Evolutionary conservation across 1,284 basidiomycete species (phyloP), one percentile per base, ranked within the genome.

Genomic region (Anthracocystis setariae): DNA sequence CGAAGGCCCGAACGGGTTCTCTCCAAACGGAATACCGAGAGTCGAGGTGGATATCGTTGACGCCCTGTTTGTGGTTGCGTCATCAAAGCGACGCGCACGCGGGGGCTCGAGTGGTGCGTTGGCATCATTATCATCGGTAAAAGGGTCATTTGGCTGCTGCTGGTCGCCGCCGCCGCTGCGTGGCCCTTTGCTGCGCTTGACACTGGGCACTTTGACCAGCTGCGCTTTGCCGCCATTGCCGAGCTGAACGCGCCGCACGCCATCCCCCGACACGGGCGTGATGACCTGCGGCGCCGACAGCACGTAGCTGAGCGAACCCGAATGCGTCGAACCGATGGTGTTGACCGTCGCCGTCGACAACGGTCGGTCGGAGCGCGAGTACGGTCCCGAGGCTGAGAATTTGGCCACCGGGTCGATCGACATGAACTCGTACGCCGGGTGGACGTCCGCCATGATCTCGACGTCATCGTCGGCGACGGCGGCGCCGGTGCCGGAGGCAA

Each of bases 211-310:
- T 25, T 56, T 59, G 46, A 73, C 55, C 9, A 73, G 27, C 46
- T 68, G 64, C 18, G 70, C 64, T 25, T 73, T 73, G n/a, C 70
- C 70, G 15, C 65, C 64, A 7, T 68, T 73, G 18, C 52, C 59
- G 42, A 73, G 8, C 51, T 73, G 70, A 4, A 73, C 63, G 1
- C 70, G 20, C 1, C 70, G 15, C 13, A 60, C 65, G 15, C 70
- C 65, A 1, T 73, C 70, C 2, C 43, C 59, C 2, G 38, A 48
- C 8, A 73, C 65, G 0, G 70, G 70, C 4, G 72, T 74, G 18
- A 74, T 67, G 20, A 74, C 63, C 46, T 70, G 67, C 8, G 72
- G 72, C 8, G 67, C 69, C 3, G 62, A 67, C 3, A 74, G 47
- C 2, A 71, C 72, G 46, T 74, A 74, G 23, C 54, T 58, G 8